These are phyloP conservation scores for Angomonas desouzai DNA, from an alignment of 208 protist genomes.

Conservation along the genomic window DNA sequence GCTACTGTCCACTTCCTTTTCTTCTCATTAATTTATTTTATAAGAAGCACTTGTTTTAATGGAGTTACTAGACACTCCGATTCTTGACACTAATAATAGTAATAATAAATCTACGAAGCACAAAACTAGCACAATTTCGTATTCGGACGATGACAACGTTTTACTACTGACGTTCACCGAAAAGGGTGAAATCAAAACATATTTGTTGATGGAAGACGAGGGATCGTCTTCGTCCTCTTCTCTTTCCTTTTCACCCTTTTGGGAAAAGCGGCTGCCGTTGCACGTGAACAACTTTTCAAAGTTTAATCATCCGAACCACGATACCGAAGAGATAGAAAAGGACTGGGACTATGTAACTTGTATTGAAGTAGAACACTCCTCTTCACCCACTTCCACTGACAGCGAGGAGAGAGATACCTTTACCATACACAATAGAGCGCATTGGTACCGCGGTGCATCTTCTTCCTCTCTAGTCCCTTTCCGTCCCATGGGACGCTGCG, in stretches of 20 bases:
- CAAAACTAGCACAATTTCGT: neutral
- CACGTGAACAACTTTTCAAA: neutral
- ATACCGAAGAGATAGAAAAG: too few species aligned
- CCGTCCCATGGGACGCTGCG: too few species aligned
- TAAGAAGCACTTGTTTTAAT: too few species aligned
- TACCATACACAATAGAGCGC: too few species aligned
- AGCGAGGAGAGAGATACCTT: too few species aligned
- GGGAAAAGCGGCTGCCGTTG: neutral
- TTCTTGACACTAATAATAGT: too few species aligned
- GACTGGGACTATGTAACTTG: neutral
- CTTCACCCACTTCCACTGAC: neutral
- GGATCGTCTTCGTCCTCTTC: neutral
- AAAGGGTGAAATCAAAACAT: neutral
- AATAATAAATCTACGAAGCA: neutral
- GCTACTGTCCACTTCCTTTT: too few species aligned
- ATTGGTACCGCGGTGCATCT: too few species aligned
- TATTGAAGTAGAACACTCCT: neutral
- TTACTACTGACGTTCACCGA: neutral
- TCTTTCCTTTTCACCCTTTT: neutral
- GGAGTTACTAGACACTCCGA: too few species aligned
- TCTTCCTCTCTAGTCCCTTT: too few species aligned
- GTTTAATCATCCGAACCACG: too few species aligned
- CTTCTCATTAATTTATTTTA: too few species aligned
- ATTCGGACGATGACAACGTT: neutral
- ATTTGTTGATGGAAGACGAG: neutral